These are phyloP conservation scores for Chlamydomonas sp. DNA, from an alignment of 139 green algal genomes.

Conservation along the genomic window DNA sequence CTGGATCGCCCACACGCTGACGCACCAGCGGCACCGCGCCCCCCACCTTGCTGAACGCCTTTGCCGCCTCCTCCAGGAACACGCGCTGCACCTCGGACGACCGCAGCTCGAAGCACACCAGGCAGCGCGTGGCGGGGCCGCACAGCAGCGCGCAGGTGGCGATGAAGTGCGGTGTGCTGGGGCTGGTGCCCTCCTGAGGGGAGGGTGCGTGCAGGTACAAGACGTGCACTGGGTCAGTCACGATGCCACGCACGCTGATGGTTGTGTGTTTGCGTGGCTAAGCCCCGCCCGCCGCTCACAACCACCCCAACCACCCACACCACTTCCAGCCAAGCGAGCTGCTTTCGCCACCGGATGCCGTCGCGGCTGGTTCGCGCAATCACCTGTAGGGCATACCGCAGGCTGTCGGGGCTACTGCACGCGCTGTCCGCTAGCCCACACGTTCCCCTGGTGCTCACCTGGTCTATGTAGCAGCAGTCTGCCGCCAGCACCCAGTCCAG, in stretches of 20 bases:
- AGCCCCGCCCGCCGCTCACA: too few relatives aligned
- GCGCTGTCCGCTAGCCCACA: too few relatives aligned
- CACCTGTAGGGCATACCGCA: neutral
- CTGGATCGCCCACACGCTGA: neutral
- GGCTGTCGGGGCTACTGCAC: neutral
- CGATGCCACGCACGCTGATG: neutral
- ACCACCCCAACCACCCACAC: neutral
- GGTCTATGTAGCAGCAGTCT: conserved; percentile 70
- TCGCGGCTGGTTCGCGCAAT: neutral
- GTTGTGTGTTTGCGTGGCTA: too few relatives aligned
- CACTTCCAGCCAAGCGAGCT: neutral
- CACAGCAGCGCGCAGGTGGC: conserved; percentile 53
- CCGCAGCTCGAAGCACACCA: conserved; percentile 59
- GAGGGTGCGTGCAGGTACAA: neutral
- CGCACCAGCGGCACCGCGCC: neutral
- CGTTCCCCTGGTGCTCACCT: conserved; percentile 11
- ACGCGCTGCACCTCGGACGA: conserved; percentile 51
- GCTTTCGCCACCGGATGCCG: neutral
- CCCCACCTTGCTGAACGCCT: conserved; percentile 26
- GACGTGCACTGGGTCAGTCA: neutral
- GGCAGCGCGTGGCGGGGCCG: conserved; percentile 19
- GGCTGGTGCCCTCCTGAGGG: conserved; percentile 57
- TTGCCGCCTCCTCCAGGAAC: conserved; percentile 32
- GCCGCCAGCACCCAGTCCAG: conserved; percentile 61
- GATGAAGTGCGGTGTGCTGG: conserved; percentile 62